Evolutionary conservation across 306 rosid genomes (phyloP), one percentile per base, ranked within the genome.

Genomic region (Chamaecrista fasciculata): DNA sequence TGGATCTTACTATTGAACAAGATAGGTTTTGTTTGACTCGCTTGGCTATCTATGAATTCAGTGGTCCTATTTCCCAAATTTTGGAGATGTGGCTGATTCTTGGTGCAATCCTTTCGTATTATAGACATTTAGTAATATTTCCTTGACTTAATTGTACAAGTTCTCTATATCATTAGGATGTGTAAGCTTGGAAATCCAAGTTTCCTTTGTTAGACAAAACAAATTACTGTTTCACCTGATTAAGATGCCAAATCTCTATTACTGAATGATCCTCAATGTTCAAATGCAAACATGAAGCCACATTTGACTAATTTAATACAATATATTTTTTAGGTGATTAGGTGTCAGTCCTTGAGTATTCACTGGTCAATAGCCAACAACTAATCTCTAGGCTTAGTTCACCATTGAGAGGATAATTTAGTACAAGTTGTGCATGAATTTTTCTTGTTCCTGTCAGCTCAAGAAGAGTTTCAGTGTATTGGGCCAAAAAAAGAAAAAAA

Each of bases 1-100:
- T 73, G 69, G 78, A 81, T 48, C 61, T 73, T 48, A 76, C 51
- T 37, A 40, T 60, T 62, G 40, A 34, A 53, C 25, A 40, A 29
- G 50, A 37, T 26, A 23, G 67, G 70, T 55, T 74, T 16, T 29
- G 70, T 55, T 74, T 16, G 24, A 51, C 55, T 29, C 62, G 60
- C 67, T 42, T 47, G 68, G 28, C 62, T 73, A 61, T 46, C 63
- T 70, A 46, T 52, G 57, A 50, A 71, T 49, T 56, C 18, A 69
- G 57, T 49, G 42, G 28, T 76, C 31, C 21, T 63, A 39, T 59
- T 37, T 59, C 74, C 61, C 70, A 51, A 67, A 51, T 68, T 70
- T 46, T 68, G 42, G 63, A 68, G 34, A 55, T 62, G 69, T 74
- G 63, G 39, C 74, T 43, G 39, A 25, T 34, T 58, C 31, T 66